phyloP scores from a whole-genome alignment of 2,329 filamentous ascomycete species.

The Penicillium sp. region DNA sequence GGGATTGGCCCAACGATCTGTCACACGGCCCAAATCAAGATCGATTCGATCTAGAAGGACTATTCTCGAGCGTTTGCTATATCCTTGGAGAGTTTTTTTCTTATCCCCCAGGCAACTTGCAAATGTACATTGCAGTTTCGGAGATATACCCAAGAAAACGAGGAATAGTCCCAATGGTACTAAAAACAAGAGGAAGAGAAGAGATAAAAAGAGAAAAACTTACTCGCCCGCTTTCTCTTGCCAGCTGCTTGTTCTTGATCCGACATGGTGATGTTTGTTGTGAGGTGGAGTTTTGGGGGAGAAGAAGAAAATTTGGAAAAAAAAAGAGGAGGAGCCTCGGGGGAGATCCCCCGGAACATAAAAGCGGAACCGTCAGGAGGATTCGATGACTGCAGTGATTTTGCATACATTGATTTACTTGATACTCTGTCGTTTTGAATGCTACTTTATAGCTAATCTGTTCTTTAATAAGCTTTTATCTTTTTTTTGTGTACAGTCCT shows the following conservation, averaged over 20 bases:
- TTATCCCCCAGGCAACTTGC: background rate
- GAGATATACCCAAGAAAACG: background rate
- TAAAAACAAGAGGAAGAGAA: background rate
- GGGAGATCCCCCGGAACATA: background rate
- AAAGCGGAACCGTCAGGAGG: background rate
- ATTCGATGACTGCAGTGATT: too few species aligned
- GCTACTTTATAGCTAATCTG: too few species aligned
- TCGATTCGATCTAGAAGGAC: background rate
- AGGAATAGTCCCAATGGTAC: background rate
- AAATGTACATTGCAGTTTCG: background rate
- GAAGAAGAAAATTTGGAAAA: background rate
- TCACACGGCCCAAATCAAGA: slow-evolving; percentile 1
- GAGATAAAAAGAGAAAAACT: slow-evolving; percentile 20
- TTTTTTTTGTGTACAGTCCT: too few species aligned
- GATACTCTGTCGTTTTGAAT: too few species aligned
- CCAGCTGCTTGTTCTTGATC: slow-evolving; percentile 33
- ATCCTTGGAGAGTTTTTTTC: background rate
- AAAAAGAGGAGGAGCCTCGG: slow-evolving; percentile 3
- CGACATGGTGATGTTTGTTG: slow-evolving; percentile 30
- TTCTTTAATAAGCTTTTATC: too few species aligned
- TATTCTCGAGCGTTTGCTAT: background rate
- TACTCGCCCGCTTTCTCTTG: slow-evolving; percentile 43
- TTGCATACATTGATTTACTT: too few species aligned
- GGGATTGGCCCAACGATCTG: background rate
- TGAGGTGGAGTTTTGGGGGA: slow-evolving; percentile 24